Evolutionary conservation across 306 rosid genomes (phyloP).

Genomic region (Myrica gale): DNA sequence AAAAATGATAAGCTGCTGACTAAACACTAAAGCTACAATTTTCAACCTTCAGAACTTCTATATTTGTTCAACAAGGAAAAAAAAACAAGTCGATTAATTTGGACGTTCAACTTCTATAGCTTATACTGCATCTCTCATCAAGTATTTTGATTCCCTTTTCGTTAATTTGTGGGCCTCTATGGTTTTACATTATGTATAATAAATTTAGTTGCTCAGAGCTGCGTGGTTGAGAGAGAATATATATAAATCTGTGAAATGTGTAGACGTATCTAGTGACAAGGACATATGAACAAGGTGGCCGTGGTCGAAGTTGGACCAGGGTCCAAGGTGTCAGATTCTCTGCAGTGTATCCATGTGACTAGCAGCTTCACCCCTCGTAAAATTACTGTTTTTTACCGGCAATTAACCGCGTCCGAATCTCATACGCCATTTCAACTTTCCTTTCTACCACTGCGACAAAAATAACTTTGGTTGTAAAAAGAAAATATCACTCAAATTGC

Average conservation of each 20-base stretch:
- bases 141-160: neutral
- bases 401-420: slow-evolving; percentile 23
- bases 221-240: too few relatives aligned
- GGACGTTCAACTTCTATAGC: neutral
- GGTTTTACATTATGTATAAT: neutral
- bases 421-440: slow-evolving; percentile 14
- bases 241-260: slow-evolving; percentile 16
- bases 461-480: too few relatives aligned
- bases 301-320: slow-evolving; percentile 35
- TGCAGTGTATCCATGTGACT: slow-evolving; percentile 61
- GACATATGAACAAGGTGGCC: slow-evolving; percentile 30
- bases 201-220: neutral
- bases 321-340: slow-evolving; percentile 59
- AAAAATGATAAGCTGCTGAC: neutral
- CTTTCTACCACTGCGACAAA: too few relatives aligned
- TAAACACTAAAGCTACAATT: neutral
- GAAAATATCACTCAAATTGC: too few relatives aligned
- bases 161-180: neutral
- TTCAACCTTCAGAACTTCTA: too few relatives aligned
- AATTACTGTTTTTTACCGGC: slow-evolving; percentile 25
- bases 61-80: too few relatives aligned
- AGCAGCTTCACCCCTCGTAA: slow-evolving; percentile 38
- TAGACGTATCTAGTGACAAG: slow-evolving; percentile 25
- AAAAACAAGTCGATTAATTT: neutral
- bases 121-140: neutral